phyloP scores from a whole-genome alignment of 176 grass and related monocot species.

The Musa acuminata region DNA sequence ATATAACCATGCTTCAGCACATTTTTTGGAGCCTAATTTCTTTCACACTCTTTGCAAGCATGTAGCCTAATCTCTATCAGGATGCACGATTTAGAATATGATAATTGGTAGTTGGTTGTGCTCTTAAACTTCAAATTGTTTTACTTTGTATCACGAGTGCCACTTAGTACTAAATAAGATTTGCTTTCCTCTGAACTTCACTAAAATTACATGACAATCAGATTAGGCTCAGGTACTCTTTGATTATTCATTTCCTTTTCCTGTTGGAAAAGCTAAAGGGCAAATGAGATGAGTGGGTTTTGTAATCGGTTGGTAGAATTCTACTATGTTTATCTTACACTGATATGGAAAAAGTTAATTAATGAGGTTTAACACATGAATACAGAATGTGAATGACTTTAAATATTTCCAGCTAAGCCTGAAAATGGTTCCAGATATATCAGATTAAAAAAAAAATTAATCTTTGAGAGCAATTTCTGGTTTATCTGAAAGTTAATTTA shows the following conservation, averaged over 20 bases:
- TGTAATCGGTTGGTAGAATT: neutral
- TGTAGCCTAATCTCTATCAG: too few species aligned
- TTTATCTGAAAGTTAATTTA: neutral
- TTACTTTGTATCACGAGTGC: too few species aligned
- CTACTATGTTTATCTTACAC: neutral
- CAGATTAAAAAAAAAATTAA: neutral
- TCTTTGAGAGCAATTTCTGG: neutral
- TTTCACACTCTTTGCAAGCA: neutral
- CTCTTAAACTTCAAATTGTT: too few species aligned
- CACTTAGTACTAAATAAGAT: too few species aligned
- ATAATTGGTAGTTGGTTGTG: too few species aligned
- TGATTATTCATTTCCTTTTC: neutral
- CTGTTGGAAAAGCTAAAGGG: neutral
- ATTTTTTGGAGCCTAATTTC: neutral
- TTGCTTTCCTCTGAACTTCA: neutral
- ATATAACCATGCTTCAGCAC: neutral
- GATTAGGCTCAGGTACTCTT: neutral
- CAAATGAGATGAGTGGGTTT: neutral
- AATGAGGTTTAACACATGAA: neutral
- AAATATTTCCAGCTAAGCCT: neutral
- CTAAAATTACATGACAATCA: neutral
- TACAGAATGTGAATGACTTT: neutral
- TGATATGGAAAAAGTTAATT: neutral
- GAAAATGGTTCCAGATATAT: neutral
- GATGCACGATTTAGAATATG: too few species aligned